Conservation (phyloP, 257 asterid species). For the Catharanthus roseus region DNA sequence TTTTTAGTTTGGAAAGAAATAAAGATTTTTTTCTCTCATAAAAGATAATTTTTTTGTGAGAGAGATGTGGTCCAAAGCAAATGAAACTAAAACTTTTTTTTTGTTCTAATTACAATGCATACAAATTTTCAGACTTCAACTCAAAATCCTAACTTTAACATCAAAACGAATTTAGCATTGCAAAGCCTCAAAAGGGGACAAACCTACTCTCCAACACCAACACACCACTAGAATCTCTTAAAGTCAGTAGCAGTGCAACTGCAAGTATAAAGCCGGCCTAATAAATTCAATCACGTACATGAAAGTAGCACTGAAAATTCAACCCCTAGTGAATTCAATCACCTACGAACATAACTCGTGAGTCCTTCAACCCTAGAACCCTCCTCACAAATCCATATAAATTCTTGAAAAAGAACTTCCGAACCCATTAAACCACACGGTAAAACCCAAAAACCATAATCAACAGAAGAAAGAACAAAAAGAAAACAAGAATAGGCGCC, state of each 20-base stretch:
- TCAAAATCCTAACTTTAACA: not conserved
- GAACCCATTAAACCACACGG: not conserved
- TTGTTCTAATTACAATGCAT: no score
- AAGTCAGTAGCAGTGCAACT: no score
- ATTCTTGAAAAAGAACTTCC: no score
- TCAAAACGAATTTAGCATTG: not conserved
- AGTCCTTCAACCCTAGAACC: not conserved
- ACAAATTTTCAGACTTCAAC: not conserved
- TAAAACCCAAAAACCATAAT: not conserved
- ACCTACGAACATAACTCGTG: not conserved
- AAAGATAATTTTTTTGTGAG: no score
- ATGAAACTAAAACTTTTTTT: no score
- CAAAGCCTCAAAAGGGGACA: not conserved
- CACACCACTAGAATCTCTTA: not conserved
- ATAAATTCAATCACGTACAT: no score
- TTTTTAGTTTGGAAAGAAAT: no score
- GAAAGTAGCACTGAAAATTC: not conserved
- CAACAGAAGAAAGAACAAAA: not conserved
- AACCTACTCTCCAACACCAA: not conserved
- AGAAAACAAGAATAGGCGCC: conserved; percentile 4
- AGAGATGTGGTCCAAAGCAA: no score
- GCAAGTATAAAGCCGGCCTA: no score
- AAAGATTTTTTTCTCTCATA: no score
- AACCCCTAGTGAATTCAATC: not conserved
- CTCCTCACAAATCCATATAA: not conserved